Evolutionary conservation across 2,329 filamentous ascomycete genomes (phyloP), one percentile per base, ranked within the genome.

Genomic region (Arthroderma uncinatum): DNA sequence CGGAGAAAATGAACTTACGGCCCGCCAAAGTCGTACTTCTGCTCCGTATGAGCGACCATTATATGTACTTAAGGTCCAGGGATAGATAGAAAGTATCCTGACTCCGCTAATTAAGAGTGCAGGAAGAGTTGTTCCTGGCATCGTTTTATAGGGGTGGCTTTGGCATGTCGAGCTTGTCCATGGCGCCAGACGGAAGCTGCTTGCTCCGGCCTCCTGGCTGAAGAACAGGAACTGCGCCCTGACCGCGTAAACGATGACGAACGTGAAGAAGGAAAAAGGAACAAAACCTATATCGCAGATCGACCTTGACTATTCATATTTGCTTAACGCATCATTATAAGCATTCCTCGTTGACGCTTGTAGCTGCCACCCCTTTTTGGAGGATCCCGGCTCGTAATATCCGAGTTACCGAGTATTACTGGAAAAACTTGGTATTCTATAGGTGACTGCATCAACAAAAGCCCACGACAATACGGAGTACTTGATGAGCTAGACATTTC

Each of bases 121-220:
- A 28, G 4, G n/a, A 48, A 21, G 23, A 28, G 21, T 50, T 33
- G 47, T 50, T 50, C 47, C 47, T 19, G 47, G 12, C 25, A 9
- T 14, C 47, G 12, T 28, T 33, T 16, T 50, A 50, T 30, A 33
- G 47, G 44, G 23, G 47, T 25, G 7, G 2, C 16, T 9, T 30
- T n/a, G 6, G 25, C n/a, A 8, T 16, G 25, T 30, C 12, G 10
- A 16, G n/a, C 9, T 30, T 3, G 2, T n/a, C 28, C 14, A 50
- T 50, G 47, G 47, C 47, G 47, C 47, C 47, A 50, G 47, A 30
- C 47, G 47, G 47, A 50, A 50, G 25, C 14, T 30, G 25, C n/a
- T 50, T 28, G 25, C 47, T 50, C 47, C 47, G 47, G 47, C 12
- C 10, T 10, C 19, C 40, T 12, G 23, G 23, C 23, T 14, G 7